Evolutionary conservation across 2,329 filamentous ascomycete species (phyloP).

Genomic region (Penicillium sp.): DNA sequence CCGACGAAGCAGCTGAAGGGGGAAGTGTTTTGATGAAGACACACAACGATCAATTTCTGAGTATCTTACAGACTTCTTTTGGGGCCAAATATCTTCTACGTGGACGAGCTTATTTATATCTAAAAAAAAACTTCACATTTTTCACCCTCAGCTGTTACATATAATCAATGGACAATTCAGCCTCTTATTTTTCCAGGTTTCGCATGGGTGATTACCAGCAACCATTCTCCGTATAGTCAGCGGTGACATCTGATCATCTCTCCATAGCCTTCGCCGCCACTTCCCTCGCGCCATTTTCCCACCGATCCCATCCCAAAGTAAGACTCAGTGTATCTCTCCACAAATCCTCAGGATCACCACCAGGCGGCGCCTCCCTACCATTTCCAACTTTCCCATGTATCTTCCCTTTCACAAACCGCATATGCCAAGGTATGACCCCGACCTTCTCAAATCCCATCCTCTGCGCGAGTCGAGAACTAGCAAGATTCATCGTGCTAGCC

Average conservation of each 20-base stretch:
- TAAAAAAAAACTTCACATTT: not conserved
- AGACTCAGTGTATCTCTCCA: slow-evolving; percentile 21
- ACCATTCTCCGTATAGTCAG: not conserved
- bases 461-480: slow-evolving; percentile 18
- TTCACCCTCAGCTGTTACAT: not conserved
- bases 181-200: no score
- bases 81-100: no score
- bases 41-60: not conserved
- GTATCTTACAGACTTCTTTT: not conserved
- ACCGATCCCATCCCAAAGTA: slow-evolving; percentile 18
- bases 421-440: slow-evolving; percentile 19
- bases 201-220: not conserved
- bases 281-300: slow-evolving; percentile 9
- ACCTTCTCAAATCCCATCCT: slow-evolving; percentile 21
- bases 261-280: not conserved
- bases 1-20: slow-evolving; percentile 13
- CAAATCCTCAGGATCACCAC: slow-evolving; percentile 17
- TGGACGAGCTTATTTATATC: not conserved
- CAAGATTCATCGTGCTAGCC: slow-evolving; percentile 17
- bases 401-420: slow-evolving; percentile 19
- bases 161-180: not conserved
- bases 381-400: slow-evolving; percentile 17
- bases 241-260: not conserved
- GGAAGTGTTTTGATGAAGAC: not conserved
- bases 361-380: slow-evolving; percentile 14